Conservation (phyloP, 2,329 filamentous ascomycete species). For the Ophiostoma ulmi region DNA sequence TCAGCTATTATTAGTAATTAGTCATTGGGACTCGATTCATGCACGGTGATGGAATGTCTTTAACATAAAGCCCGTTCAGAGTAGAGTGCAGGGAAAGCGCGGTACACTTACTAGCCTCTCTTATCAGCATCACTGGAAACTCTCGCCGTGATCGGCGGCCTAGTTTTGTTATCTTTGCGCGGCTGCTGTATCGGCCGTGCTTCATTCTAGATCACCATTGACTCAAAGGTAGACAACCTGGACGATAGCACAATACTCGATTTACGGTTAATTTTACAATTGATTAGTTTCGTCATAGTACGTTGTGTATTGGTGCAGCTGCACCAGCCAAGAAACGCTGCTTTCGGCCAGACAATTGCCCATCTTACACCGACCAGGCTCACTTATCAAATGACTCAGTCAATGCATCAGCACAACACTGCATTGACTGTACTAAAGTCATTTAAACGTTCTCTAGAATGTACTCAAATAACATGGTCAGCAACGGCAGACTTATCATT, state of each 20-base stretch:
- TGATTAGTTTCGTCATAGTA: neutral
- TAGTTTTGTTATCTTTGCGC: neutral
- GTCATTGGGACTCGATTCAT: neutral
- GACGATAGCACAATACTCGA: neutral
- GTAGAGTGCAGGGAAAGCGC: neutral
- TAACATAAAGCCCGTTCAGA: neutral
- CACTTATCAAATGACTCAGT: neutral
- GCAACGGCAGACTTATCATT: neutral
- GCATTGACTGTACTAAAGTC: neutral
- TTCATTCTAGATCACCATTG: neutral
- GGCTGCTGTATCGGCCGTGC: neutral
- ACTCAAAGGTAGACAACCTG: neutral
- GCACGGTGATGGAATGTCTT: neutral
- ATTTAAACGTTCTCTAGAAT: neutral
- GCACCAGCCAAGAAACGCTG: neutral
- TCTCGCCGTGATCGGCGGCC: conserved; percentile 3
- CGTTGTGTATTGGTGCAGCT: neutral
- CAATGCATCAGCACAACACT: neutral
- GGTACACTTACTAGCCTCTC: neutral
- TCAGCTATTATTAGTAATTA: conserved; percentile 10
- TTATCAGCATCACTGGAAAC: neutral
- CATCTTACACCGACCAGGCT: conserved; percentile 1
- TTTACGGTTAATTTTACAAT: neutral
- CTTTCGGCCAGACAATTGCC: neutral
- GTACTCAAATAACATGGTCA: neutral